These are phyloP conservation scores for Pseudopithomyces maydicus DNA, from an alignment of 2,329 filamentous ascomycete species.

Conservation along the genomic window DNA sequence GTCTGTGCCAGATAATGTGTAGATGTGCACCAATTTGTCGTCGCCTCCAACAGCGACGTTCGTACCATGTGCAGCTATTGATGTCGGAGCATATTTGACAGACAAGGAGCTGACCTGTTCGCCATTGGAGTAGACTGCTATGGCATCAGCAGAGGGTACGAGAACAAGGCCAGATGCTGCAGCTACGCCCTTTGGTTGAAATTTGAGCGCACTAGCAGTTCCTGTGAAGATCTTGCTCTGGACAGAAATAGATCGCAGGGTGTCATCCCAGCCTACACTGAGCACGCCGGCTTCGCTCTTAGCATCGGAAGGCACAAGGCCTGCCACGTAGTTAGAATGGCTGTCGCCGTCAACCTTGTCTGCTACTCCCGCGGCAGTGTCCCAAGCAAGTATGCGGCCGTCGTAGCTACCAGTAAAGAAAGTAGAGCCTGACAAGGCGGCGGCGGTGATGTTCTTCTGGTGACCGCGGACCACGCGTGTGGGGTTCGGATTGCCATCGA, in stretches of 20 bases:
- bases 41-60: constrained; percentile 78
- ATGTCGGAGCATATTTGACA: constrained; percentile 69
- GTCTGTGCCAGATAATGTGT: constrained; percentile 64
- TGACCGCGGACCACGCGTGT: constrained; percentile 80
- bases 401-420: constrained; percentile 93
- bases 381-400: constrained; percentile 84
- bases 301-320: constrained; percentile 62
- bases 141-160: constrained; percentile 59
- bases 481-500: constrained; percentile 71
- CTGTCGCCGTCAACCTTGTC: constrained; percentile 76
- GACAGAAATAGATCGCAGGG: constrained; percentile 77
- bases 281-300: constrained; percentile 62
- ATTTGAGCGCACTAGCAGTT: constrained; percentile 67
- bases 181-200: constrained; percentile 79
- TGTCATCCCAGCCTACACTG: constrained; percentile 94
- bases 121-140: constrained; percentile 65
- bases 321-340: constrained; percentile 85
- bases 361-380: constrained; percentile 71
- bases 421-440: constrained; percentile 66
- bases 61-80: constrained; percentile 71
- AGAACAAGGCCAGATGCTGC: constrained; percentile 59
- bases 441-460: constrained; percentile 85
- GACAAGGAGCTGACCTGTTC: constrained; percentile 64
- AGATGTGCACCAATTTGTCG: constrained; percentile 76
- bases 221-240: constrained; percentile 77